Percentiles rank a stretch among this genome's conserved stretches.
phyloP scores from a whole-genome alignment of 352 stramenopile species.

The Globisporangium cederbergense region DNA sequence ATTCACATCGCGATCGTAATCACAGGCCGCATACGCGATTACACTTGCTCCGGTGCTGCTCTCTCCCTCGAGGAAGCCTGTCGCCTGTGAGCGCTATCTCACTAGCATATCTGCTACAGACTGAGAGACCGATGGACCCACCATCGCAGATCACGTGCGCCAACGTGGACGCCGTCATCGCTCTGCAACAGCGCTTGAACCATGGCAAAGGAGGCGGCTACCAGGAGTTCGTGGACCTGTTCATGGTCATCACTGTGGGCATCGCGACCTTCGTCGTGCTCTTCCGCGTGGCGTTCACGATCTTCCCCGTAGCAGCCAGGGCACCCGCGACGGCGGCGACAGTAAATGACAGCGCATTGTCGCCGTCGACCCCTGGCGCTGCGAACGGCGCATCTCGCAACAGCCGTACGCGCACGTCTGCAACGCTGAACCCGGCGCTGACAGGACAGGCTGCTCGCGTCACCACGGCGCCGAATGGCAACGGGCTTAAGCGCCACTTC shows the following conservation, averaged over 20 bases:
- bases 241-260: constrained; percentile 64
- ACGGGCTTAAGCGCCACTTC: constrained; percentile 23
- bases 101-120: neutral
- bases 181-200: neutral
- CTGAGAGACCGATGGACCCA: neutral
- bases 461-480: constrained; percentile 3
- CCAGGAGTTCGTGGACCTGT: constrained; percentile 51
- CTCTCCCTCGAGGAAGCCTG: neutral
- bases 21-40: neutral
- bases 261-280: constrained; percentile 64
- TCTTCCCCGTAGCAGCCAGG: constrained; percentile 28
- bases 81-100: neutral
- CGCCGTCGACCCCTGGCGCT: neutral
- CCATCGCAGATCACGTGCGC: neutral
- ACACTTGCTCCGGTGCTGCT: neutral
- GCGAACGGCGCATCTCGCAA: neutral
- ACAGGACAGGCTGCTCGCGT: too few relatives aligned
- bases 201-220: constrained; percentile 10
- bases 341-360: neutral
- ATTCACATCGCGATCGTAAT: constrained; percentile 1
- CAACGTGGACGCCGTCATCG: neutral
- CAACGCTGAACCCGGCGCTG: neutral
- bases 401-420: constrained; percentile 5
- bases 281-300: constrained; percentile 55
- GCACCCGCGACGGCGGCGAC: neutral